A percentile compares a stretch with the other conserved stretches of the same genome.
phyloP scores from a whole-genome alignment of 441 rosid genomes.

The Macaranga tanarius region DNA sequence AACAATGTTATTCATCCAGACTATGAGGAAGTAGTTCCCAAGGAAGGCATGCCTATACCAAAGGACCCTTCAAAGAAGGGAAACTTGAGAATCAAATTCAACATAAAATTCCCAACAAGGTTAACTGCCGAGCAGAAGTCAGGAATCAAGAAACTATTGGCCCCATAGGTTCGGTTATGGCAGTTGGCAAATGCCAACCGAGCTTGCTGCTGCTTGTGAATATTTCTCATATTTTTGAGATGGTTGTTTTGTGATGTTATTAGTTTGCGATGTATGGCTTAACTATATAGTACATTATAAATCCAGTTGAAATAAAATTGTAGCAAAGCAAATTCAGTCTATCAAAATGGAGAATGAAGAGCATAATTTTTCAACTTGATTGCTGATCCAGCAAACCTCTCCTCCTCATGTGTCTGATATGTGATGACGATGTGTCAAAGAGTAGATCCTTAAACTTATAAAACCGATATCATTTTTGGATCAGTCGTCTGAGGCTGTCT shows the following conservation, averaged over 20 bases:
- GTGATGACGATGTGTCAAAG: too few species aligned
- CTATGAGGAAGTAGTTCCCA: conserved; percentile 62
- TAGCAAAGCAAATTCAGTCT: neutral
- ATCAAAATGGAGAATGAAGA: neutral
- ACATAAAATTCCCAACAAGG: conserved; percentile 71
- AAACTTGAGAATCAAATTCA: conserved; percentile 70
- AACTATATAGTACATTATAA: neutral
- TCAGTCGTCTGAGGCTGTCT: too few species aligned
- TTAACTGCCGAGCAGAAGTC: conserved; percentile 72
- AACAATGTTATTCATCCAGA: conserved; percentile 73
- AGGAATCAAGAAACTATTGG: conserved; percentile 60
- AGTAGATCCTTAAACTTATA: too few species aligned
- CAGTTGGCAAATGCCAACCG: neutral
- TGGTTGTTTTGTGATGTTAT: neutral
- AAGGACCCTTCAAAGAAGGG: conserved; percentile 80
- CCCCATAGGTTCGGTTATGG: conserved; percentile 15
- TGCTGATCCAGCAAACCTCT: neutral
- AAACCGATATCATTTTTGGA: too few species aligned
- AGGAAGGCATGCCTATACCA: conserved; percentile 93
- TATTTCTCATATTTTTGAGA: conserved; percentile 4
- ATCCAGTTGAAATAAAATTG: neutral
- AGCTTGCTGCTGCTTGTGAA: conserved; percentile 7
- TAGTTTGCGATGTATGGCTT: neutral
- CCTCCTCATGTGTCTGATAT: too few species aligned
- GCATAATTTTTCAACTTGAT: neutral